phyloP scores from a whole-genome alignment of 305 asterid genomes.

The Fraxinus greggii region DNA sequence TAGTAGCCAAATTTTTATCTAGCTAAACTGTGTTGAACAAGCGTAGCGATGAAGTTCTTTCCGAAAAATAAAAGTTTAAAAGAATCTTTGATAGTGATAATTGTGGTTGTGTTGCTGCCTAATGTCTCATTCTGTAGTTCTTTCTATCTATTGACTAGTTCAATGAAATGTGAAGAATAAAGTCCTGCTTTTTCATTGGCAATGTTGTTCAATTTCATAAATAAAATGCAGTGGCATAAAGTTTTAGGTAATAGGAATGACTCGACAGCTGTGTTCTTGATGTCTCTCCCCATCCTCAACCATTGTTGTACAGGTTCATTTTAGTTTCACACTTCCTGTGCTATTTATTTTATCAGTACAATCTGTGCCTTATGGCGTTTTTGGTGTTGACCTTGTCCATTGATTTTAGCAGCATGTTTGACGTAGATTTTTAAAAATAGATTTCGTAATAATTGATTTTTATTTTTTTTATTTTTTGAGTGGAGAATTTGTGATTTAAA shows the following conservation, averaged over 20 bases:
- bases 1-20: neutral
- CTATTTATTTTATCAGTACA: neutral
- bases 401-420: too few relatives aligned
- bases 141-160: neutral
- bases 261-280: neutral
- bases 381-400: neutral
- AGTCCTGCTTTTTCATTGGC: neutral
- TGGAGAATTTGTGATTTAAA: too few relatives aligned
- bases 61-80: neutral
- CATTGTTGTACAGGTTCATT: neutral
- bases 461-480: too few relatives aligned
- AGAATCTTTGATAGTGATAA: neutral
- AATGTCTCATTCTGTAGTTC: neutral
- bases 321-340: neutral
- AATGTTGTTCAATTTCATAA: neutral
- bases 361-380: neutral
- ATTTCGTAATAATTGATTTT: too few relatives aligned
- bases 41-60: neutral
- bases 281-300: neutral
- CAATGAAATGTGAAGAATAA: neutral
- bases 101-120: neutral
- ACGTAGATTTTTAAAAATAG: too few relatives aligned
- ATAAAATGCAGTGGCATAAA: neutral
- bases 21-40: neutral
- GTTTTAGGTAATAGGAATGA: neutral